phyloP scores from a whole-genome alignment of 352 stramenopile species.

The Pythium brassicae region DNA sequence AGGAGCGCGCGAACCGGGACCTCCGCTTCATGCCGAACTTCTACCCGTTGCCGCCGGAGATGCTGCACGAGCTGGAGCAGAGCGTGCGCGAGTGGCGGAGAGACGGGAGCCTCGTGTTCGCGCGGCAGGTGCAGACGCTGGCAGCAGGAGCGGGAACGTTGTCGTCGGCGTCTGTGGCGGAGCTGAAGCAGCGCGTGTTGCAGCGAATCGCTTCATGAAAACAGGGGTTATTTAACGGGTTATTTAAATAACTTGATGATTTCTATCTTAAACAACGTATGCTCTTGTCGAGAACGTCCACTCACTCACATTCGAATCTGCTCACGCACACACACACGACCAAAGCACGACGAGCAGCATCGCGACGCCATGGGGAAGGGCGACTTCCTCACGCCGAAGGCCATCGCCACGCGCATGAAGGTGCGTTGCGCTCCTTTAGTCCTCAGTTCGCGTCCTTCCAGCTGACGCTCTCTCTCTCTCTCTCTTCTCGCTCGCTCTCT shows the following conservation, averaged over 20 bases:
- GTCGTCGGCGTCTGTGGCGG: slow-evolving; percentile 12
- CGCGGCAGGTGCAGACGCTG: neutral
- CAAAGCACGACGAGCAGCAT: neutral
- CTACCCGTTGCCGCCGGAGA: slow-evolving; percentile 52
- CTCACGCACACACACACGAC: neutral
- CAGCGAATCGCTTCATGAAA: neutral
- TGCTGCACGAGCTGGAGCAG: slow-evolving; percentile 49
- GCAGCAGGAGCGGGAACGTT: neutral
- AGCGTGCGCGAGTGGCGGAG: slow-evolving; percentile 28
- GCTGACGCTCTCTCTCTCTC: neutral
- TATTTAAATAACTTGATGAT: too few relatives aligned
- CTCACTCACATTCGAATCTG: too few relatives aligned
- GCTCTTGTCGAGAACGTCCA: too few relatives aligned
- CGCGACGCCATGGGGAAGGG: slow-evolving; percentile 63
- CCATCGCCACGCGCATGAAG: slow-evolving; percentile 87
- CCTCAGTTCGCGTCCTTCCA: neutral
- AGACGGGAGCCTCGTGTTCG: slow-evolving; percentile 18
- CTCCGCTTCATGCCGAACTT: slow-evolving; percentile 57
- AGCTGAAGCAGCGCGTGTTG: slow-evolving; percentile 29
- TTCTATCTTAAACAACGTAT: too few relatives aligned
- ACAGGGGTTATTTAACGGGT: slow-evolving; percentile 5
- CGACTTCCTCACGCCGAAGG: slow-evolving; percentile 84
- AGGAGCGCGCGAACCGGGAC: slow-evolving; percentile 23
- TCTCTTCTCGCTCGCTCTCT: neutral
- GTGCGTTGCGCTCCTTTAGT: slow-evolving; percentile 13